These are phyloP conservation scores for Monilinia fructigena DNA, from an alignment of 2,329 filamentous ascomycete species.

Conservation along the genomic window DNA sequence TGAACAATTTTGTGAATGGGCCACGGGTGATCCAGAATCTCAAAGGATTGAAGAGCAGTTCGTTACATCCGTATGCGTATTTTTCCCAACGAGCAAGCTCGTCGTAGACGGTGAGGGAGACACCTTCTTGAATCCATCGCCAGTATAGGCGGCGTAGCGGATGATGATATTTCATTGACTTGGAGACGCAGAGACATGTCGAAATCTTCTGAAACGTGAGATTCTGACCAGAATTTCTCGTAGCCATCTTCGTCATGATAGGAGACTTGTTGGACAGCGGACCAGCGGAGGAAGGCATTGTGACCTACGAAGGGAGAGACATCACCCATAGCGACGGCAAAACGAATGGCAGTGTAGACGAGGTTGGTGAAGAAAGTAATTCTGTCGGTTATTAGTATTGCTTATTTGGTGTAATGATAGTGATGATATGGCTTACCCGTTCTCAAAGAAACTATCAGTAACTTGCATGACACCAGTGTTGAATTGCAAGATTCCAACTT, in stretches of 20 bases:
- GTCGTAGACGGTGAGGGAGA: slow-evolving; percentile 81
- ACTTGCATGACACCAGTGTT: slow-evolving; percentile 79
- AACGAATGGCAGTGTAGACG: slow-evolving; percentile 74
- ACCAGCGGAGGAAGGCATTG: slow-evolving; percentile 74
- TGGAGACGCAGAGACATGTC: slow-evolving; percentile 79
- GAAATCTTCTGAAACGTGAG: slow-evolving; percentile 77
- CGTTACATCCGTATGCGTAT: slow-evolving; percentile 81
- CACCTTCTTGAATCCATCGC: slow-evolving; percentile 77
- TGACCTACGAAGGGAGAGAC: slow-evolving; percentile 80
- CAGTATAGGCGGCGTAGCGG: slow-evolving; percentile 69
- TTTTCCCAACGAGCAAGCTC: slow-evolving; percentile 85
- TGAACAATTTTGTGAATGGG: slow-evolving; percentile 77
- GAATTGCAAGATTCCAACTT: slow-evolving; percentile 77
- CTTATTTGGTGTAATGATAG: neutral
- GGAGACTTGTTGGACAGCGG: slow-evolving; percentile 69
- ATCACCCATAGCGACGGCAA: slow-evolving; percentile 74
- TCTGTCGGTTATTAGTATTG: neutral
- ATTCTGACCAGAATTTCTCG: slow-evolving; percentile 81
- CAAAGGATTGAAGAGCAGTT: slow-evolving; percentile 77
- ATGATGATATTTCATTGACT: slow-evolving; percentile 68
- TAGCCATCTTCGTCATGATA: slow-evolving; percentile 69
- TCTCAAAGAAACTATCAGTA: slow-evolving; percentile 70
- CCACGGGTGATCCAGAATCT: slow-evolving; percentile 70
- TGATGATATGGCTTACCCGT: slow-evolving; percentile 42
- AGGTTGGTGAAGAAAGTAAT: slow-evolving; percentile 73